Evolutionary conservation across 768 basidiomycete species (phyloP).

Genomic region (Leccinum pellstonianum): DNA sequence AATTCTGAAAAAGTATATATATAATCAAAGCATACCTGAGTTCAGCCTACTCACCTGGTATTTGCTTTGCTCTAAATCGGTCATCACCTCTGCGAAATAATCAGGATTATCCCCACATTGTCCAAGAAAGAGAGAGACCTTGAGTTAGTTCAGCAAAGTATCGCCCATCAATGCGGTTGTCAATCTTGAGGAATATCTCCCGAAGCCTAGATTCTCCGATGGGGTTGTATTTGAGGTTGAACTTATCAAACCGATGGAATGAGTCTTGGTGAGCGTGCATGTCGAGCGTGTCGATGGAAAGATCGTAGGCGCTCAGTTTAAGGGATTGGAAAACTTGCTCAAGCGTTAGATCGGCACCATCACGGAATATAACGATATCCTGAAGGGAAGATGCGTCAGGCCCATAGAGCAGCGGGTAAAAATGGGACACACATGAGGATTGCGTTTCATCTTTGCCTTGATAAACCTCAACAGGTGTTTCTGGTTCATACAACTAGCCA

Average conservation of each 20-base stretch:
- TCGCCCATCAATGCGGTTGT: constrained; percentile 88
- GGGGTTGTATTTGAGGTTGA: constrained; percentile 96
- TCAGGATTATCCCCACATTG: not conserved
- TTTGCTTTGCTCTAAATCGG: constrained; percentile 97
- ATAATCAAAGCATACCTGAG: not conserved
- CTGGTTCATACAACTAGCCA: constrained; percentile 99
- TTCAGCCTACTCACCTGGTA: constrained; percentile 69
- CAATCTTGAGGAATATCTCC: constrained; percentile 98
- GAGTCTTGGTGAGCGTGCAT: constrained; percentile 99
- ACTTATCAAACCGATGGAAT: constrained; percentile 98
- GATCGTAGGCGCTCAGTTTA: constrained; percentile 92
- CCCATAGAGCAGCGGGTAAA: not conserved
- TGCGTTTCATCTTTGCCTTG: constrained; percentile 96
- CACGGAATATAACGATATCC: constrained; percentile 96
- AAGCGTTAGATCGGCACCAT: constrained; percentile 84
- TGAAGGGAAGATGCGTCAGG: constrained; percentile 31
- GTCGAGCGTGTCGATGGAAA: constrained; percentile 97
- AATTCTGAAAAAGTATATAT: constrained; percentile 53
- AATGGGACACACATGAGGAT: constrained; percentile 57
- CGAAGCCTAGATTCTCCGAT: constrained; percentile 92
- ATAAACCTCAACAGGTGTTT: constrained; percentile 98
- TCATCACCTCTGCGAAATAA: constrained; percentile 77
- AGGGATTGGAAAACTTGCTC: constrained; percentile 96
- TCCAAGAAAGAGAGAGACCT: constrained; percentile 46
- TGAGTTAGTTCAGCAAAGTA: constrained; percentile 94